Conservation (phyloP, 1,284 basidiomycete species). For the Apiotrichum gamsii region DNA sequence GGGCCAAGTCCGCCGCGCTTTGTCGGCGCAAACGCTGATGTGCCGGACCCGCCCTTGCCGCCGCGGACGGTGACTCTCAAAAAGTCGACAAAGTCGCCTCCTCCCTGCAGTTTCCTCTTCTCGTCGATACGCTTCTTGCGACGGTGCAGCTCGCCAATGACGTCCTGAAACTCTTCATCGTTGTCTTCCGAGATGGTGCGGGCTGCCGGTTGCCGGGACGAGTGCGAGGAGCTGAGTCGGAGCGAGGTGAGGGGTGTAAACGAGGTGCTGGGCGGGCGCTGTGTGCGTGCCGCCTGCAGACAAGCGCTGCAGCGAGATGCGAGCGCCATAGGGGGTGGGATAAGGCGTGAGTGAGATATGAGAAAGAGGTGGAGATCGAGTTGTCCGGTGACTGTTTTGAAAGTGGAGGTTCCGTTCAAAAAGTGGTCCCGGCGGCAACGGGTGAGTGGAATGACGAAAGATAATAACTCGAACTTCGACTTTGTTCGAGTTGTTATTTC, state of each 20-base stretch:
- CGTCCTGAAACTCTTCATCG: conserved; percentile 26
- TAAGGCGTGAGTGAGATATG: too few relatives aligned
- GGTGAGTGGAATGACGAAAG: neutral
- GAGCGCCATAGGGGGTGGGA: neutral
- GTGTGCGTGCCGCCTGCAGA: neutral
- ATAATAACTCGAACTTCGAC: too few relatives aligned
- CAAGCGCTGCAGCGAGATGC: neutral
- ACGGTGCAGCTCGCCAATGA: conserved; percentile 32
- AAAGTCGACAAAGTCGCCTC: conserved; percentile 73
- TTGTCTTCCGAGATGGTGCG: conserved; percentile 14
- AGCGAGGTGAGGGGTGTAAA: too few relatives aligned
- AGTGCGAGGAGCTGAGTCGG: too few relatives aligned
- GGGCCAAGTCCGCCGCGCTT: conserved; percentile 65
- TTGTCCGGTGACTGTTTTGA: too few relatives aligned
- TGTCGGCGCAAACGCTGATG: conserved; percentile 74
- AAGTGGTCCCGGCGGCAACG: neutral
- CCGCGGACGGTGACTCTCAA: conserved; percentile 67
- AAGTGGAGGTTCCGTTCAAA: neutral
- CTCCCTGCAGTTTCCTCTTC: conserved; percentile 55
- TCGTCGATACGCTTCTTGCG: conserved; percentile 39
- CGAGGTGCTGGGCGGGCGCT: too few relatives aligned
- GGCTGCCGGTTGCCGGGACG: too few relatives aligned
- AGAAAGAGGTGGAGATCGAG: too few relatives aligned
- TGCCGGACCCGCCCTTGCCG: conserved; percentile 75
- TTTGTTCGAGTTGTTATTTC: neutral